Conservation (phyloP, 2,329 filamentous ascomycete genomes). For the Parastagonospora avenae region DNA sequence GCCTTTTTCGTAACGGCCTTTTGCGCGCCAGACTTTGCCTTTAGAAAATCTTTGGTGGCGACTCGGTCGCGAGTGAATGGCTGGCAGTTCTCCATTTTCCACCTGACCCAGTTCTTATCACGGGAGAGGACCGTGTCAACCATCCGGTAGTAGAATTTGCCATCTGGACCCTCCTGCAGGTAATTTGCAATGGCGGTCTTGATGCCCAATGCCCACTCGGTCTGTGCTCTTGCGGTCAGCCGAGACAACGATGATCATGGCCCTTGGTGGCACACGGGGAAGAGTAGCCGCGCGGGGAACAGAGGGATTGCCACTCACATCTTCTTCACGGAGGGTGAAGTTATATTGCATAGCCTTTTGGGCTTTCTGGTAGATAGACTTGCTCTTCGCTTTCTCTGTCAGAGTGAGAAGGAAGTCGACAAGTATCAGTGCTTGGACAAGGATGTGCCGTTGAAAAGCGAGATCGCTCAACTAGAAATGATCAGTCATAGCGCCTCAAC, state of each 20-base stretch:
- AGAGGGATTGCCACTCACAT: conserved; percentile 62
- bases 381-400: conserved; percentile 79
- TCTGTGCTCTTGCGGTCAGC: conserved; percentile 56
- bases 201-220: conserved; percentile 82
- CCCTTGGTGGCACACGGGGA: conserved; percentile 17
- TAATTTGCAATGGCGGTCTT: conserved; percentile 81
- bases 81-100: conserved; percentile 95
- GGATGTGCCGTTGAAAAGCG: conserved; percentile 89
- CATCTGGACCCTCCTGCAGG: conserved; percentile 78
- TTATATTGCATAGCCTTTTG: conserved; percentile 89
- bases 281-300: conserved; percentile 20
- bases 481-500: conserved; percentile 34
- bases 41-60: conserved; percentile 69
- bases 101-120: conserved; percentile 98
- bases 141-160: conserved; percentile 93
- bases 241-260: conserved; percentile 32
- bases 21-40: conserved; percentile 69
- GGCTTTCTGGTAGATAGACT: conserved; percentile 69
- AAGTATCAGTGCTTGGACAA: conserved; percentile 93
- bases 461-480: conserved; percentile 78
- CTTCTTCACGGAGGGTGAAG: conserved; percentile 78
- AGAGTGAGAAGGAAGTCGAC: conserved; percentile 95
- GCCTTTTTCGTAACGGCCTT: conserved; percentile 73
- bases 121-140: conserved; percentile 93
- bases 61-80: conserved; percentile 80